These are phyloP conservation scores for Arthrobotrys iridis DNA, from an alignment of 2,329 filamentous ascomycete genomes.

Conservation along the genomic window DNA sequence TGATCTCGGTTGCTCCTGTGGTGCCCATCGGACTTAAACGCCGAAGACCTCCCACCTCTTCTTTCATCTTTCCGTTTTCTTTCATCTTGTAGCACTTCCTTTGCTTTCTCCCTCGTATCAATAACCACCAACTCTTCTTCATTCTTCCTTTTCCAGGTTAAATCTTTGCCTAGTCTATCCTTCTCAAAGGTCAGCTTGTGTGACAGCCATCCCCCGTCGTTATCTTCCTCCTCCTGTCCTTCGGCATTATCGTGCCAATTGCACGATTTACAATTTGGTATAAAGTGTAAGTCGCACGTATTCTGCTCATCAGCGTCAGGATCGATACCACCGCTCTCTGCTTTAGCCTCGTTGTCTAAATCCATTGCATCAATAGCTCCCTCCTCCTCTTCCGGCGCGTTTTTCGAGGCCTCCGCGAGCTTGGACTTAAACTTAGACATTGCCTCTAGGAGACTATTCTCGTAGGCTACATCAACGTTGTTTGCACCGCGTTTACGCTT, in stretches of 20 bases:
- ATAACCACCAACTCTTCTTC: constrained; percentile 93
- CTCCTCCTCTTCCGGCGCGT: constrained; percentile 59
- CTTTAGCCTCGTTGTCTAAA: constrained; percentile 56
- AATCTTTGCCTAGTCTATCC: constrained; percentile 87
- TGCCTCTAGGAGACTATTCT: constrained; percentile 73
- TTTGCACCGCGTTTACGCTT: constrained; percentile 73
- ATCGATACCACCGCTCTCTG: constrained; percentile 59
- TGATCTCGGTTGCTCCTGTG: not conserved
- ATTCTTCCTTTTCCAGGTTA: constrained; percentile 88
- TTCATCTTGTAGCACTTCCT: constrained; percentile 74
- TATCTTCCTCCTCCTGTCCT: constrained; percentile 65
- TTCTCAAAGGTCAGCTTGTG: constrained; percentile 87
- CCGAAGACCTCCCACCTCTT: constrained; percentile 59
- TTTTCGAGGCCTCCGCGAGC: constrained; percentile 68
- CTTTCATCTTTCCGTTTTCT: constrained; percentile 68
- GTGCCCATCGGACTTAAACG: constrained; percentile 53
- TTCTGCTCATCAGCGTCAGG: constrained; percentile 74
- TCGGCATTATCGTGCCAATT: constrained; percentile 76
- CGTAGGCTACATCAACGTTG: constrained; percentile 67
- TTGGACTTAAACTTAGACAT: constrained; percentile 83
- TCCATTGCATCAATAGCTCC: constrained; percentile 52
- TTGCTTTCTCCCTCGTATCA: constrained; percentile 85
- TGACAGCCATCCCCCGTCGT: constrained; percentile 68
- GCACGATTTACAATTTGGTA: constrained; percentile 93
- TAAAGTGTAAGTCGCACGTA: constrained; percentile 93